phyloP scores from a whole-genome alignment of 208 protist genomes.

The Angomonas ambiguus region DNA sequence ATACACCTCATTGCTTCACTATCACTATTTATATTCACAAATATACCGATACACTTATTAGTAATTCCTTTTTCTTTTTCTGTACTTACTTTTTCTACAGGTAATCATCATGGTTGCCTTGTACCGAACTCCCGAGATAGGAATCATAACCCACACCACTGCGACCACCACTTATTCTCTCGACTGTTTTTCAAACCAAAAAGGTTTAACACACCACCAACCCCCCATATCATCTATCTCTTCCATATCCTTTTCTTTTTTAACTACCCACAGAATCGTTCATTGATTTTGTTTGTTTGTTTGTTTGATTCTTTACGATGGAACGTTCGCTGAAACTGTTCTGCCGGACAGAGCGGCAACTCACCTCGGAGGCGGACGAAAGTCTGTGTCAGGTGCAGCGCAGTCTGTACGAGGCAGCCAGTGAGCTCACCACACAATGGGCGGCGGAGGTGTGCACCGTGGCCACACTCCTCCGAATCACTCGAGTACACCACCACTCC shows the following conservation, averaged over 20 bases:
- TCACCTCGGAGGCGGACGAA: background rate
- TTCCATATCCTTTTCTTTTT: background rate
- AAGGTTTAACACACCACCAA: no score
- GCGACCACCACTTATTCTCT: no score
- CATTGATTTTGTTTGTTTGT: no score
- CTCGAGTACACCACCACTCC: background rate
- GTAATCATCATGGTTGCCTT: background rate
- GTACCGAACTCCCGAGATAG: background rate
- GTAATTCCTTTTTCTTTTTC: background rate
- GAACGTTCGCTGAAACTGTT: background rate
- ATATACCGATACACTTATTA: background rate
- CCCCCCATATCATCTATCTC: background rate
- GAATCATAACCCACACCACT: no score
- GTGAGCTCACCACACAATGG: background rate
- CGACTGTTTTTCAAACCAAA: no score
- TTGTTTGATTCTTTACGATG: no score
- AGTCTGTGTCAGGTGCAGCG: background rate
- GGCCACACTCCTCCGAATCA: background rate
- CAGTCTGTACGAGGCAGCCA: background rate
- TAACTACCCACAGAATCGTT: background rate
- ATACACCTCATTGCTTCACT: background rate
- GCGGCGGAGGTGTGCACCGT: background rate
- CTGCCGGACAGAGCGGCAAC: background rate
- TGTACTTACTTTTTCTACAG: background rate
- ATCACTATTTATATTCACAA: constrained; percentile 1